These are phyloP conservation scores for Trypanosoma congolense DNA, from an alignment of 208 protist genomes.

Conservation along the genomic window DNA sequence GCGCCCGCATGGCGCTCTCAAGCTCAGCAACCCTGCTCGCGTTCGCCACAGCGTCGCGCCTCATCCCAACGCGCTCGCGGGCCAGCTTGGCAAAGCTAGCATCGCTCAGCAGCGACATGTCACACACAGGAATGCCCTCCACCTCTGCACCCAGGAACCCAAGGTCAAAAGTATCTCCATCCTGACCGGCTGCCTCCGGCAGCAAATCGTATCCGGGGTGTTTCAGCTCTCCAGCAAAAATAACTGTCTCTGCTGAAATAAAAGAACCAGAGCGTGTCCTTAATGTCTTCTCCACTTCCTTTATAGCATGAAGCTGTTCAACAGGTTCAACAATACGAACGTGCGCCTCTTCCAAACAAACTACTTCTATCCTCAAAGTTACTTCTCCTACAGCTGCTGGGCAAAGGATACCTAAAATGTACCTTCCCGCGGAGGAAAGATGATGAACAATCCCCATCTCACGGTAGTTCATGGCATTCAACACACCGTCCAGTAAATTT, in stretches of 20 bases:
- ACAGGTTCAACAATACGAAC: constrained; percentile 53
- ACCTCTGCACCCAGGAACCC: constrained; percentile 39
- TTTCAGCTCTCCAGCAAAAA: background rate
- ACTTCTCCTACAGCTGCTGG: constrained; percentile 40
- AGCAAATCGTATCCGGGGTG: too few relatives aligned
- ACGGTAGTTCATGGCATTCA: constrained; percentile 61
- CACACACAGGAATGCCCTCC: constrained; percentile 56
- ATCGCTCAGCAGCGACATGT: constrained; percentile 52
- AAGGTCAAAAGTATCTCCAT: background rate
- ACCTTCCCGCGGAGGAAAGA: constrained; percentile 49
- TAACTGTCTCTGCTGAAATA: constrained; percentile 18
- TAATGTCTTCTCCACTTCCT: background rate
- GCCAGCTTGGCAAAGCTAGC: constrained; percentile 40
- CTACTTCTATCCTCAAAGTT: constrained; percentile 57
- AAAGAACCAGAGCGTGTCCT: constrained; percentile 2
- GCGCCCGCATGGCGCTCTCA: constrained; percentile 61
- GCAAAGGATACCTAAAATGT: constrained; percentile 61
- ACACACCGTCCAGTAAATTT: constrained; percentile 43
- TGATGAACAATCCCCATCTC: constrained; percentile 71
- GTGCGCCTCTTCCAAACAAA: constrained; percentile 50
- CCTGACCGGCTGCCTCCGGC: too few relatives aligned
- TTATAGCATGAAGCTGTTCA: background rate
- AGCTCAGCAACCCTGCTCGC: constrained; percentile 55
- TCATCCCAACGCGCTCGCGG: constrained; percentile 32
- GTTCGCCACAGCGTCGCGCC: constrained; percentile 44